Evolutionary conservation across 1,139 yeast genomes (phyloP), one percentile per base, ranked within the genome.

Genomic region (Meyerozyma carpophila): DNA sequence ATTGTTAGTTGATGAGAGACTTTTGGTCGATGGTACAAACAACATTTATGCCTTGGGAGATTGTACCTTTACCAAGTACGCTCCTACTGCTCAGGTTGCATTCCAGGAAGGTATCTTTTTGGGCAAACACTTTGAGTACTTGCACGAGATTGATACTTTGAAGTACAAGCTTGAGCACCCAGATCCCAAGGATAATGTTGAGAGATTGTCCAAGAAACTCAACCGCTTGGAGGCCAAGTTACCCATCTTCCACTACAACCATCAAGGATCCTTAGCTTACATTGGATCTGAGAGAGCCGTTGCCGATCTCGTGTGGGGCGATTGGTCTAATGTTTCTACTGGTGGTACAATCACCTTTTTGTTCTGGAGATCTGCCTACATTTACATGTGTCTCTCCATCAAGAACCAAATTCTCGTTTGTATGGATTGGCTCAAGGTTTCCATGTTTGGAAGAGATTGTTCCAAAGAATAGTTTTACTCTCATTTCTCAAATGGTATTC

Each of bases 21-120:
- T 90, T 55, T 84, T 84, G 61, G 86, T 90, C 41, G 80, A 87
- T 57, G 98, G 98, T 59, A 78, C 93, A 40, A 78, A 79, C 55
- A 88, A 88, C 53, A 82, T 91, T 55, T 91, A 76, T 68, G 97
- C 95, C 40, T 69, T 91, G 50, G 98, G 98, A 61, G 98, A 91
- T 71, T 90, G 97, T 74, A 86, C 96, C 40, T 80, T 83, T 66
- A 86, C 94, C 54, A 90, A 90, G 63, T 82, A 78, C 53, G 95
- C 96, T 42, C 97, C 98, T 53, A 91, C 97, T 46, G 98, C 96
- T 41, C 97, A 91, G 75, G 97, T 90, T 47, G 98, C 98, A 39
- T 84, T 89, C 71, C 97, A 91, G 73, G 93, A 90, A 68, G 97
- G 96, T 59, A 75, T 76, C 50, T 91, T 81, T 68, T 79, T 91